A percentile compares a stretch with the other conserved stretches of the same genome.
These are phyloP conservation scores for Wickerhamomyces sydowiorum DNA, from an alignment of 805 yeast species.

Conservation along the genomic window DNA sequence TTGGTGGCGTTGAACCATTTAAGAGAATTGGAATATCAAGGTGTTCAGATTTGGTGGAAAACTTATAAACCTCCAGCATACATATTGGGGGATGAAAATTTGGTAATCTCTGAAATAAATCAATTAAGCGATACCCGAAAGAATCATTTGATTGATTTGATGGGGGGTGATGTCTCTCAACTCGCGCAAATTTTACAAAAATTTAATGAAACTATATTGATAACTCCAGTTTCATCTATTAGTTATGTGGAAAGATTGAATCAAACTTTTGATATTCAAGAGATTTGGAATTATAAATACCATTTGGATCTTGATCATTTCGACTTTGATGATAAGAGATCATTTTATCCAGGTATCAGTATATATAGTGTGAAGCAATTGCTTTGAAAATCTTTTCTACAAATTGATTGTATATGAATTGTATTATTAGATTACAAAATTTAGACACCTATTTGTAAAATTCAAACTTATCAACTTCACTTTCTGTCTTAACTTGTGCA, in stretches of 20 bases:
- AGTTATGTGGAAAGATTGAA: conserved; percentile 13
- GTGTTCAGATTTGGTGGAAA: conserved; percentile 79
- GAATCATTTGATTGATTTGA: conserved; percentile 35
- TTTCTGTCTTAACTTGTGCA: conserved; percentile 91
- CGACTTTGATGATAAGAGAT: conserved; percentile 39
- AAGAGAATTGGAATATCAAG: conserved; percentile 20
- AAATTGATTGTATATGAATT: no score
- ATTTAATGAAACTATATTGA: conserved; percentile 11
- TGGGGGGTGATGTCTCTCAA: conserved; percentile 34
- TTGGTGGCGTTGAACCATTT: conserved; percentile 53
- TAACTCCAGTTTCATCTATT: conserved; percentile 21
- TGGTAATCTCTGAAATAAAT: conserved; percentile 20
- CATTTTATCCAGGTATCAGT: conserved; percentile 60
- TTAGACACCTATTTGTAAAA: not conserved
- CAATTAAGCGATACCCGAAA: conserved; percentile 1
- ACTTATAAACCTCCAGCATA: conserved; percentile 93
- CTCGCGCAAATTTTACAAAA: conserved; percentile 19
- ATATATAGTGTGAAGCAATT: conserved; percentile 34
- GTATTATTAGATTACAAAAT: no score
- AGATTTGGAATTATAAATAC: conserved; percentile 30
- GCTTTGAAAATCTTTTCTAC: no score
- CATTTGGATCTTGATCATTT: conserved; percentile 77
- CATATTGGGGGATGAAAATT: conserved; percentile 39
- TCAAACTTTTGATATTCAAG: conserved; percentile 8
- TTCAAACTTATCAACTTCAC: conserved; percentile 95